A percentile compares a stretch with the other conserved stretches of the same genome.
These are phyloP conservation scores for Macrolepiota fuliginosa DNA, from an alignment of 768 basidiomycete species.

Conservation along the genomic window DNA sequence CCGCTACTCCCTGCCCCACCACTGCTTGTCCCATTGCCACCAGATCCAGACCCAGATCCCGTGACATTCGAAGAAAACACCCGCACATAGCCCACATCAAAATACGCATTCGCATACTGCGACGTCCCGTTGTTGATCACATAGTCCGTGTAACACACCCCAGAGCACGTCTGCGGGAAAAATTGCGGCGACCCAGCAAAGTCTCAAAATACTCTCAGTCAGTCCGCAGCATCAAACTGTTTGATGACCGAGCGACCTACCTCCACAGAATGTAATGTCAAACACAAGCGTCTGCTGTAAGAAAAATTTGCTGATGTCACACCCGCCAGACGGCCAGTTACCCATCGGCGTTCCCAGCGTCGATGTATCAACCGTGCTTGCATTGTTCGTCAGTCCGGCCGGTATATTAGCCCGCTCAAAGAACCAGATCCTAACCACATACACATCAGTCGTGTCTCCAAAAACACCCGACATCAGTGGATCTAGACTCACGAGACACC, in stretches of 20 bases:
- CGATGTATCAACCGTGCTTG: constrained; percentile 16
- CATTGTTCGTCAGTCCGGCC: neutral
- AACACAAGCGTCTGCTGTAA: constrained; percentile 16
- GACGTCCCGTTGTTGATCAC: constrained; percentile 15
- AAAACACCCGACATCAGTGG: constrained; percentile 5
- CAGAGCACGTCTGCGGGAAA: constrained; percentile 17
- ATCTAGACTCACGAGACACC: constrained; percentile 57
- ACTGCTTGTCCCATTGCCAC: neutral
- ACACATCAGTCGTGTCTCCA: constrained; percentile 22
- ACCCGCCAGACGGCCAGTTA: constrained; percentile 15
- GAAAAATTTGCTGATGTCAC: constrained; percentile 14
- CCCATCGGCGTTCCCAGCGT: constrained; percentile 17
- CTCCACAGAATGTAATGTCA: constrained; percentile 16
- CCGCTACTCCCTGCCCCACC: neutral
- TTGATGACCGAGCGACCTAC: neutral
- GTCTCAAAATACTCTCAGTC: neutral
- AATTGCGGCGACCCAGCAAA: constrained; percentile 16
- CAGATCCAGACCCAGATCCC: neutral
- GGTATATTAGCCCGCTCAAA: constrained; percentile 15
- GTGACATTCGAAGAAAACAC: constrained; percentile 2
- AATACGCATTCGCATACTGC: constrained; percentile 16
- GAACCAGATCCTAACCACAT: constrained; percentile 15
- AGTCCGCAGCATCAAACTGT: neutral
- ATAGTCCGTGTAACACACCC: constrained; percentile 15
- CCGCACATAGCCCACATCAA: constrained; percentile 16